These are phyloP conservation scores for Brassica rapa DNA, from an alignment of 345 rosid genomes.

Conservation along the genomic window DNA sequence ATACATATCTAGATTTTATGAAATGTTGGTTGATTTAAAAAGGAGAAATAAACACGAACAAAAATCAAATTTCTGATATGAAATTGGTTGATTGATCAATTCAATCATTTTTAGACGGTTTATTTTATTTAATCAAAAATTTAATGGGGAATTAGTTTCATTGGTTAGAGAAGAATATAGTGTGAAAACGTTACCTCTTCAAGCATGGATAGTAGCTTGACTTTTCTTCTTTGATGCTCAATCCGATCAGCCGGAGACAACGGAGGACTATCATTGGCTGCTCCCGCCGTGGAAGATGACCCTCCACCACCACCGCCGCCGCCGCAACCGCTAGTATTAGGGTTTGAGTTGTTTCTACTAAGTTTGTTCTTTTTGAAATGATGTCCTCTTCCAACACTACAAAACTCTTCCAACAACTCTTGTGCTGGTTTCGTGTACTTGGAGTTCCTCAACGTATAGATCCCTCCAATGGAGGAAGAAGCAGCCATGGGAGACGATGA, in stretches of 20 bases:
- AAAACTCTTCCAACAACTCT: slow-evolving; percentile 89
- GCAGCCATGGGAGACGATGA: slow-evolving; percentile 37
- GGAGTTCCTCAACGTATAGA: slow-evolving; percentile 50
- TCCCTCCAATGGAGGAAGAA: slow-evolving; percentile 39
- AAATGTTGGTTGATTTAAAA: neutral
- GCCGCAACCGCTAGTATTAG: slow-evolving; percentile 27
- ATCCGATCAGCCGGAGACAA: slow-evolving; percentile 74
- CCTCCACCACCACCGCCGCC: slow-evolving; percentile 35
- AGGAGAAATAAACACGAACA: neutral
- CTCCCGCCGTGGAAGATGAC: slow-evolving; percentile 22
- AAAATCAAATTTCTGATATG: neutral
- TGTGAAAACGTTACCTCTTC: slow-evolving; percentile 71
- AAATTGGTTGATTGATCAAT: slow-evolving; percentile 2
- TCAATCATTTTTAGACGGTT: slow-evolving; percentile 15
- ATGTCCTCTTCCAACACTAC: slow-evolving; percentile 73
- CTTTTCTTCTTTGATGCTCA: slow-evolving; percentile 91
- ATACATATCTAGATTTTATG: slow-evolving; percentile 1
- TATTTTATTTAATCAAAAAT: neutral
- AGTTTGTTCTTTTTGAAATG: slow-evolving; percentile 42
- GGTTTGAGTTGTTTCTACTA: slow-evolving; percentile 41
- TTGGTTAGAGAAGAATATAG: slow-evolving; percentile 19
- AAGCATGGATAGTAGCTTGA: slow-evolving; percentile 85
- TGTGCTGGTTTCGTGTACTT: slow-evolving; percentile 74
- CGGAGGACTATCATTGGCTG: slow-evolving; percentile 46
- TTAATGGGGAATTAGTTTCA: slow-evolving; percentile 16